Evolutionary conservation across 2,329 filamentous ascomycete genomes (phyloP).

Genomic region (Aspergillus piperis): DNA sequence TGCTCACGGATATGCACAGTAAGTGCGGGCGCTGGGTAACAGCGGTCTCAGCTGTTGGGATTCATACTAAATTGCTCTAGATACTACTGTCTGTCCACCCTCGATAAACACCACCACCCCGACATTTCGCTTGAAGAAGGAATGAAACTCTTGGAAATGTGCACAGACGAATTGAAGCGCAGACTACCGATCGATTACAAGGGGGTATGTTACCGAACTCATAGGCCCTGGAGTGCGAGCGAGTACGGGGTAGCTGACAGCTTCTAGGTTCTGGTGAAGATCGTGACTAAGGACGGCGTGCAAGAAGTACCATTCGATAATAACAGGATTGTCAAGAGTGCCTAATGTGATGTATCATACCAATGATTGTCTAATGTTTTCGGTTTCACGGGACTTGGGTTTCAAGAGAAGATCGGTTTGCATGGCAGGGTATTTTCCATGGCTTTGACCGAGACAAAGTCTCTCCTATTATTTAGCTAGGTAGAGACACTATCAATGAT

Average conservation of each 20-base stretch:
- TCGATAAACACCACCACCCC: conserved; percentile 98
- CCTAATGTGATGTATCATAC: conserved; percentile 44
- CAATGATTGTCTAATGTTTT: conserved; percentile 31
- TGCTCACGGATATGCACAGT: conserved; percentile 97
- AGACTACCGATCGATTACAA: conserved; percentile 98
- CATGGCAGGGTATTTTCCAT: conserved; percentile 24
- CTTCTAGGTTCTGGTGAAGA: conserved; percentile 68
- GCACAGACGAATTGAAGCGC: conserved; percentile 94
- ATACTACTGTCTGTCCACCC: conserved; percentile 96
- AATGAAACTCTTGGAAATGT: conserved; percentile 89
- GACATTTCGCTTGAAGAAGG: conserved; percentile 88
- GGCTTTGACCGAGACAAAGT: conserved; percentile 21
- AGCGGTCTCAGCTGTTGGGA: background rate
- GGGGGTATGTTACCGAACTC: conserved; percentile 62
- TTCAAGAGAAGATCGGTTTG: conserved; percentile 26
- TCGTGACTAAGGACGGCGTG: conserved; percentile 91
- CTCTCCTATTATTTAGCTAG: conserved; percentile 7
- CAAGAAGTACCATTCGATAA: conserved; percentile 83
- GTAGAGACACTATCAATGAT: conserved; percentile 24
- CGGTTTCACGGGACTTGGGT: conserved; percentile 30
- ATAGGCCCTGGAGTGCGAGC: conserved; percentile 3
- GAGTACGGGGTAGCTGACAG: conserved; percentile 20
- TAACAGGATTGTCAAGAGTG: conserved; percentile 59
- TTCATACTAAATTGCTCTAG: conserved; percentile 44
- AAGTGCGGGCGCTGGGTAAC: conserved; percentile 41